Base-by-base conservation (phyloP, 2,329 filamentous ascomycete genomes). In the Botryosphaeria dothidea region DNA sequence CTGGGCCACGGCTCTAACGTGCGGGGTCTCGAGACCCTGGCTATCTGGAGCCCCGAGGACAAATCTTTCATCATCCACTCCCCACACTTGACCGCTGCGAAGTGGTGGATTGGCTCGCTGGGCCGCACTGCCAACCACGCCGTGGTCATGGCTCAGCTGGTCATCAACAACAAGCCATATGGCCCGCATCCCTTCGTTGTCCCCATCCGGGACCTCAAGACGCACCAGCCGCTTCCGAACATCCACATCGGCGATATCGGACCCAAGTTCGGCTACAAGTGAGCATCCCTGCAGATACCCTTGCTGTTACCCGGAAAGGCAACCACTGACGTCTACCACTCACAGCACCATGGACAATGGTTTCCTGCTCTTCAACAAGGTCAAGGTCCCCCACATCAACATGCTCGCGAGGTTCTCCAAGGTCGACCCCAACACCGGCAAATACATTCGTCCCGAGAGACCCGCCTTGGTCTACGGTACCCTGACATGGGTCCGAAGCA, bases 91-190 rank as follows among this genome's bases (percentile, higher is more conserved):
- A 93, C 91, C 1, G 86, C 90, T 0, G 90, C 89, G 36, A 94
- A 94, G 74, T 94, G 90, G 90, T 93, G 91, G 91, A 92, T 92
- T 70, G 91, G 91, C 1, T 91, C 90, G 11, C 83, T 93, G 3
- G 91, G 91, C 60, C 84, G 89, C 70, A 89, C 88, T 2, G 91
- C 91, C 49, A 93, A 92, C 74, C 84, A 92, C 72, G 91, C 91
- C 1, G 87, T 92, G 2, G 90, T 93, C 3, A 92, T 93, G 84
- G 91, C 91, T 0, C 90, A 93, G 77, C 82, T 93, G 29, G 85
- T 88, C 67, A 84, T 92, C 67, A 80, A 82, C 66, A 90, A 89
- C 69, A 91, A 90, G 77, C 79, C 82, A 19, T 88, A 88, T 68
- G 91, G 91, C 0, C 90, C 91, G 41, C 90, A 93, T 72, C 90